Evolutionary conservation across 192 early-diverging fungal genomes (phyloP).

Genomic region (Gaertneriomyces semiglobifer): DNA sequence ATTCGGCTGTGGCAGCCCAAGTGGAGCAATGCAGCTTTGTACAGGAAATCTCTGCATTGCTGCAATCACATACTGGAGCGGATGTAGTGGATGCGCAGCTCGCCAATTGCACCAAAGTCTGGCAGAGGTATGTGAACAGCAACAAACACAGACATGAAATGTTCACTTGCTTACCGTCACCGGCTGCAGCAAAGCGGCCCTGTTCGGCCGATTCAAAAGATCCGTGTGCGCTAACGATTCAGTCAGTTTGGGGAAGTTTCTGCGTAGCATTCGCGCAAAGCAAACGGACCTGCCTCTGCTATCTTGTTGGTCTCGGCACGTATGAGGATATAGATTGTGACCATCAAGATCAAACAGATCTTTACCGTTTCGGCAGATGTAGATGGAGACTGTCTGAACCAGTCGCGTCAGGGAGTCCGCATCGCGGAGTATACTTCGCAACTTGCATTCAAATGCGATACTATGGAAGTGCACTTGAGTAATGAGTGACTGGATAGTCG

Average conservation of each 20-base stretch:
- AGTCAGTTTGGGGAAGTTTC: neutral
- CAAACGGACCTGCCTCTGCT: slow-evolving; percentile 12
- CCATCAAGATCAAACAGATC: no score
- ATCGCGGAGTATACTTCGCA: no score
- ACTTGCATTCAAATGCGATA: no score
- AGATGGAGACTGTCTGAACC: no score
- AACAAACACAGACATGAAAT: neutral
- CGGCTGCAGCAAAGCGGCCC: slow-evolving; percentile 24
- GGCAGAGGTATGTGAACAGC: slow-evolving; percentile 15
- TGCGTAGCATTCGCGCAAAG: neutral
- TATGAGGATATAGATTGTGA: slow-evolving; percentile 6
- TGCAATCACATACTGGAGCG: neutral
- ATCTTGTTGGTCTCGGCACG: slow-evolving; percentile 21
- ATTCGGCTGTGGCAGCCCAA: no score
- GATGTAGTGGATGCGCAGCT: neutral
- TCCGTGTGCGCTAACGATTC: slow-evolving; percentile 2
- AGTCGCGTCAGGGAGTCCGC: no score
- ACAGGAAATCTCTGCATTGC: no score
- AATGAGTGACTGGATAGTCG: no score
- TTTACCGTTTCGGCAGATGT: no score
- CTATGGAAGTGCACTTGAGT: no score
- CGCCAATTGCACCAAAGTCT: slow-evolving; percentile 11
- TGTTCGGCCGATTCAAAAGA: slow-evolving; percentile 18
- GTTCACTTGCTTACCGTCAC: neutral
- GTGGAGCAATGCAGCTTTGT: no score